phyloP scores from a whole-genome alignment of 441 rosid genomes.

The Pelargonium myrrhifolium region DNA sequence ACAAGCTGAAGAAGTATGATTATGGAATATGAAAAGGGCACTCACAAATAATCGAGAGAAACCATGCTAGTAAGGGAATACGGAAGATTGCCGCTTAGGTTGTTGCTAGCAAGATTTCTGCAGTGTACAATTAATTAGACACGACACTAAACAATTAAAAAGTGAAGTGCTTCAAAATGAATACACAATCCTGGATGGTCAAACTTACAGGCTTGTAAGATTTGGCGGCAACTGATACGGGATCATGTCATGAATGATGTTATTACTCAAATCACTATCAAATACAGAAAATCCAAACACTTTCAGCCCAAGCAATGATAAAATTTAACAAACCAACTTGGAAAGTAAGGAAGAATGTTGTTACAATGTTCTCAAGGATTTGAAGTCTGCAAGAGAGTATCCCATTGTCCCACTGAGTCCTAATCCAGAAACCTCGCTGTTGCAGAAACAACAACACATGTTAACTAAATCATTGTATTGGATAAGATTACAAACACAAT shows the following conservation, averaged over 20 bases:
- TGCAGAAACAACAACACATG: constrained; percentile 16
- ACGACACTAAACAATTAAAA: constrained; percentile 7
- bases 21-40: not conserved
- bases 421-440: constrained; percentile 70
- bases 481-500: not conserved
- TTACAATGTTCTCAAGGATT: constrained; percentile 70
- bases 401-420: constrained; percentile 83
- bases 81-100: constrained; percentile 78
- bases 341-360: constrained; percentile 13
- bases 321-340: constrained; percentile 3
- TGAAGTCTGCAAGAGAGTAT: constrained; percentile 64
- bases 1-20: not conserved
- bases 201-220: constrained; percentile 81
- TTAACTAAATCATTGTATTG: constrained; percentile 7
- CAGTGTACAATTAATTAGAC: constrained; percentile 19
- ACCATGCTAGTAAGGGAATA: constrained; percentile 69
- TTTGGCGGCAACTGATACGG: constrained; percentile 94
- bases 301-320: constrained; percentile 12
- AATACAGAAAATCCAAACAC: constrained; percentile 15
- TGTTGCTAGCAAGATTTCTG: constrained; percentile 86
- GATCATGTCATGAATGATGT: constrained; percentile 66
- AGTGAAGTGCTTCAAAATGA: constrained; percentile 2
- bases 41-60: constrained; percentile 74
- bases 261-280: constrained; percentile 75
- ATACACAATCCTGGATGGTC: constrained; percentile 3